Evolutionary conservation across 2,329 filamentous ascomycete genomes (phyloP), one percentile per base, ranked within the genome.

Genomic region (Paraphoma sp.): DNA sequence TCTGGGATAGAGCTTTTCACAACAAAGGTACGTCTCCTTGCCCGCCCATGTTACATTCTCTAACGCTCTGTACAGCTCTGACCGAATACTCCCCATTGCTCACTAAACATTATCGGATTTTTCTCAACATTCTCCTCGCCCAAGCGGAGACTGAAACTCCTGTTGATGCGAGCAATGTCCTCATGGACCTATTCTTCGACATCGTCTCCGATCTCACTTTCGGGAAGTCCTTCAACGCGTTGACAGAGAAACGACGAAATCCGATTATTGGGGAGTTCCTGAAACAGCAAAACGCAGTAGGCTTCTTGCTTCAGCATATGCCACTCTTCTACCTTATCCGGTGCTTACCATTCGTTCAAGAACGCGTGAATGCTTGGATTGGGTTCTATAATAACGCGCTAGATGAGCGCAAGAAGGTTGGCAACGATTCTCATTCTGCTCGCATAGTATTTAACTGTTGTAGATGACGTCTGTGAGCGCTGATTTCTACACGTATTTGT

Each of bases 1-100:
- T 63, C 18, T 74, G 70, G 70, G 70, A 73, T 45, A 64, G 60
- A 14, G 67, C 58, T 2, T 73, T 76, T 16, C 63, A 59, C 10
- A 57, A 54, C 4, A 66, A 58, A 46, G 70, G 63, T 60, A 23
- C 38, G 33, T 38, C 14, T 6, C 10, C 41, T 12, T 31, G 4
- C 33, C 30, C 47, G 4, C 14, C 11, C 6, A 10, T 17, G 31
- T 6, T 54, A 12, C 36, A n/a, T 42, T 12, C 41, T 14, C 6
- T 28, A 18, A 12, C 17, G 6, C 14, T 11, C 17, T 41, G 10
- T 14, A 1, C 28, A 57, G 44, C 51, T 48, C 38, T 47, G 33
- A 28, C 51, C 14, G 45, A 52, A 31, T 36, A 49, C 36, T 16
- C 31, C 0, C 51, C 45, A 10, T 2, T 40, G 14, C 18, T 41